Evolutionary conservation across 805 yeast genomes (phyloP).

Genomic region (Ogataea salicorniae): DNA sequence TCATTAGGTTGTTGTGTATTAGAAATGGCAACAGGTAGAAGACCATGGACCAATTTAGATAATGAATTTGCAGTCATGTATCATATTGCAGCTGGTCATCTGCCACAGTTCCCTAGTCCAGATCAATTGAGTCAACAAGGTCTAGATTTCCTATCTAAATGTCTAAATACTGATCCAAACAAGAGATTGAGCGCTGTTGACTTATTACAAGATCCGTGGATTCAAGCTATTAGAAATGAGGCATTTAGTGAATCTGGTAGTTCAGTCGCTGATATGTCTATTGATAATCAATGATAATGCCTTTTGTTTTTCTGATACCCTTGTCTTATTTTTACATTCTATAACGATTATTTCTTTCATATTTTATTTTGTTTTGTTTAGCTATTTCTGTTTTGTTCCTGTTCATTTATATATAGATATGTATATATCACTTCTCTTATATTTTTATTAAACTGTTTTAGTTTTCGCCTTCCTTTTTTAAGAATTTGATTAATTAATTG

Average conservation of each 20-base stretch:
- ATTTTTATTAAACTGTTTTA: too few species aligned
- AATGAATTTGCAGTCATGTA: slow-evolving; percentile 99
- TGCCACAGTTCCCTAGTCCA: slow-evolving; percentile 74
- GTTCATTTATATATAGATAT: too few species aligned
- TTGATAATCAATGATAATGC: not conserved
- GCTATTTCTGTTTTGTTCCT: too few species aligned
- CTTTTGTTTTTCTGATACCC: not conserved
- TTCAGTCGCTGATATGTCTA: slow-evolving; percentile 12
- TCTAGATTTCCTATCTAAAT: slow-evolving; percentile 59
- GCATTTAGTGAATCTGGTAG: slow-evolving; percentile 51
- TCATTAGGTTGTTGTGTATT: slow-evolving; percentile 92
- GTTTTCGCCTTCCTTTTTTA: too few species aligned
- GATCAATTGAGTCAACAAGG: slow-evolving; percentile 80
- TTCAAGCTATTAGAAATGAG: slow-evolving; percentile 59
- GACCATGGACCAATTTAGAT: slow-evolving; percentile 96
- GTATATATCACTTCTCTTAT: too few species aligned
- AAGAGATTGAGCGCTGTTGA: slow-evolving; percentile 82
- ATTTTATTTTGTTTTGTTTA: too few species aligned
- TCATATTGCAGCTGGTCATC: slow-evolving; percentile 92
- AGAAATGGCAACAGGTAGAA: slow-evolving; percentile 93
- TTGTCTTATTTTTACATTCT: not conserved
- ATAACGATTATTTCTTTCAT: not conserved
- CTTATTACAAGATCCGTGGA: slow-evolving; percentile 86
- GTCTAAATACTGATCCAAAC: slow-evolving; percentile 78
- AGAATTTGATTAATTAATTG: too few species aligned